Percentiles rank a stretch among this genome's conserved stretches.
These are phyloP conservation scores for Sanguinoderma infundibulare DNA, from an alignment of 1,284 basidiomycete genomes.

Conservation along the genomic window DNA sequence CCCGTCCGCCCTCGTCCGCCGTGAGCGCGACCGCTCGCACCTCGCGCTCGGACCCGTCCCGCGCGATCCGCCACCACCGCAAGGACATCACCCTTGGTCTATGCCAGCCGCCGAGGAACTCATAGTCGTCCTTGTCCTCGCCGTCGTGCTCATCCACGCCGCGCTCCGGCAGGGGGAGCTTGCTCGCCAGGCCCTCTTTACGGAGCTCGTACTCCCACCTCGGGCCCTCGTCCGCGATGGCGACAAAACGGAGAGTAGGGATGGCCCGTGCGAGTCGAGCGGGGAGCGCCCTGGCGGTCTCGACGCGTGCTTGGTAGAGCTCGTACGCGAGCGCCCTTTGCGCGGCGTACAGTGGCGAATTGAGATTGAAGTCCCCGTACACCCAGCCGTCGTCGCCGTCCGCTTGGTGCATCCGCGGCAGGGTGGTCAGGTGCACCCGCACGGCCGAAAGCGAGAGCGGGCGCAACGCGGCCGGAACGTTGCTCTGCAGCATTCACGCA, in stretches of 20 bases:
- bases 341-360: neutral
- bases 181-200: neutral
- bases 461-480: neutral
- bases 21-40: neutral
- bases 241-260: neutral
- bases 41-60: neutral
- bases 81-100: neutral
- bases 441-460: neutral
- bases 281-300: neutral
- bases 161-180: neutral
- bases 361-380: neutral
- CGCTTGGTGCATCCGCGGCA: neutral
- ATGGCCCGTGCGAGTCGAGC: neutral
- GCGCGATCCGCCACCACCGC: neutral
- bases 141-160: neutral
- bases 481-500: neutral
- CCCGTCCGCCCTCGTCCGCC: neutral
- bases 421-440: neutral
- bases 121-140: too few species aligned
- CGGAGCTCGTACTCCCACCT: neutral
- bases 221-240: neutral
- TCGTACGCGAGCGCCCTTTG: neutral
- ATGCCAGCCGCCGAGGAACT: neutral
- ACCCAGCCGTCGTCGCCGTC: neutral
- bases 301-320: neutral